Percentiles rank a stretch among this genome's conserved stretches.
These are phyloP conservation scores for Rhodotorula toruloides DNA, from an alignment of 768 basidiomycete species.

Conservation along the genomic window DNA sequence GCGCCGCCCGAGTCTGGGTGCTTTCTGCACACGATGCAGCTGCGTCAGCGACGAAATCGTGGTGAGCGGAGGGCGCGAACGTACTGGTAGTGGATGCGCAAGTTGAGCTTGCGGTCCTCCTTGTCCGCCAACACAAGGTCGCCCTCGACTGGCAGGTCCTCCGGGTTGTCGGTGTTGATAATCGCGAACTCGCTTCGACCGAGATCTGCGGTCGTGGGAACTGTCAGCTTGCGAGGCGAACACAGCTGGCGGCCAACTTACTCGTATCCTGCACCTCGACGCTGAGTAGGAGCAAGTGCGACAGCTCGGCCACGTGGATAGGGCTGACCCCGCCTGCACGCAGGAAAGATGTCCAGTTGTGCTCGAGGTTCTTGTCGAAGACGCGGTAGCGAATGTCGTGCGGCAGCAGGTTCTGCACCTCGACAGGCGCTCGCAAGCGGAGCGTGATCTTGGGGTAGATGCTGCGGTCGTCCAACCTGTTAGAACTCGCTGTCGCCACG, in stretches of 20 bases:
- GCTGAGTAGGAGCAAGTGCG: slow-evolving; percentile 81
- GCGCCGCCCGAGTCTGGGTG: slow-evolving; percentile 88
- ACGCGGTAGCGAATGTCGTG: slow-evolving; percentile 94
- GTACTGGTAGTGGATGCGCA: slow-evolving; percentile 85
- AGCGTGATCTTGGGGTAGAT: slow-evolving; percentile 79
- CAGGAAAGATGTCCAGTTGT: slow-evolving; percentile 90
- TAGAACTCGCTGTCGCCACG: neutral
- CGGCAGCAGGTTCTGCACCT: slow-evolving; percentile 90
- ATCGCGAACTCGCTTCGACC: slow-evolving; percentile 94
- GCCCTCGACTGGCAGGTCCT: slow-evolving; percentile 78
- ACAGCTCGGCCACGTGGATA: slow-evolving; percentile 87
- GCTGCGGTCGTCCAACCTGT: slow-evolving; percentile 49
- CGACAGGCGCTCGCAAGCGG: slow-evolving; percentile 83
- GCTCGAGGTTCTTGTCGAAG: slow-evolving; percentile 88
- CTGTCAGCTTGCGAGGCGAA: neutral
- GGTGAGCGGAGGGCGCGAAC: slow-evolving; percentile 43
- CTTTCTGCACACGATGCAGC: slow-evolving; percentile 51
- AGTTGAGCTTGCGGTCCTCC: slow-evolving; percentile 66
- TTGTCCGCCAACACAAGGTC: slow-evolving; percentile 67
- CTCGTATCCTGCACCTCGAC: slow-evolving; percentile 83
- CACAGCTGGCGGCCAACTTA: slow-evolving; percentile 46
- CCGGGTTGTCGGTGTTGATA: slow-evolving; percentile 86
- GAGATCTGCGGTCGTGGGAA: slow-evolving; percentile 56
- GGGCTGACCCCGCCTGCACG: slow-evolving; percentile 92
- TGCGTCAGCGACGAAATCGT: neutral